Evolutionary conservation across 2,329 filamentous ascomycete genomes (phyloP), one percentile per base, ranked within the genome.

Genomic region (Trichoderma pleuroti): DNA sequence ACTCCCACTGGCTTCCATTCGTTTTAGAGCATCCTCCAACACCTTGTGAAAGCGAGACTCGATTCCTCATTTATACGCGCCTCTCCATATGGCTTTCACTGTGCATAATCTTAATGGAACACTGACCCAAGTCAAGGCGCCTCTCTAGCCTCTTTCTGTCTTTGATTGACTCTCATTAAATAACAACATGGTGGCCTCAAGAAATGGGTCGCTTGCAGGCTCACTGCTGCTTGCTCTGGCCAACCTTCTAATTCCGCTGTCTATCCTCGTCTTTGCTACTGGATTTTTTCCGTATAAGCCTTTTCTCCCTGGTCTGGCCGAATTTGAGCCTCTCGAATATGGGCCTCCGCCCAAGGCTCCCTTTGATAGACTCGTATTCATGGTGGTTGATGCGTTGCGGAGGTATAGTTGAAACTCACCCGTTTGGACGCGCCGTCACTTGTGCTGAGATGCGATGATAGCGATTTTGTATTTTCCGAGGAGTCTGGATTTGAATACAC

Each of bases 251-350:
- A 89, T 97, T 57, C 92, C 93, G 4, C 78, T 92, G 69, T 91
- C 93, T 60, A 88, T 94, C 73, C 75, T 92, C 68, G 81, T 91
- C 74, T 98, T 98, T 80, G 94, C 93, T 30, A 88, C 90, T 36
- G 95, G 96, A 16, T 99, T 99, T 86, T 99, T 99, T 78, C 96
- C 96, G 9, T 98, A 98, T 82, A 99, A 99, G 78, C 94, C 96
- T 3, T 92, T 97, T 74, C 86, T 99, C 61, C 90, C 94, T 12
- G 96, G 96, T 5, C 84, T 97, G 60, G 94, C 96, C 11, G 84
- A 87, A 73, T 92, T 90, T 80, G 86, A 88, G 73, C 77, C 86
- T 63, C 78, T 87, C 32, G 82, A 84, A 60, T 85, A 87, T 82
- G 89, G 84, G 24, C 77, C 81, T 60, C 86, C 86, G 8, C 90